phyloP scores from a whole-genome alignment of 257 asterid species.

The Perilla frutescens region DNA sequence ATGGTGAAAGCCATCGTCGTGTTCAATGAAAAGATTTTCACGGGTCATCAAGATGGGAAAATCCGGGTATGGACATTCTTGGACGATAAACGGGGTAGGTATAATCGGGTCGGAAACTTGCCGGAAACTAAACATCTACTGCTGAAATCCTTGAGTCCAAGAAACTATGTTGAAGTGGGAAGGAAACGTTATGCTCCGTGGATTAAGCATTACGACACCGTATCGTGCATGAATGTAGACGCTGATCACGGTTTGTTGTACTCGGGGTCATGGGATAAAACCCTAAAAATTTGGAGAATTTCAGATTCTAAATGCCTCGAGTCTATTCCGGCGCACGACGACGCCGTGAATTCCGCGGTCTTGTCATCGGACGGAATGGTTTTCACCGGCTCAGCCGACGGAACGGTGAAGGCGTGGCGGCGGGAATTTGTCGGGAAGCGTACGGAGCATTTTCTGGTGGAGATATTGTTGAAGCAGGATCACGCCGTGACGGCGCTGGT shows the following conservation, averaged over 20 bases:
- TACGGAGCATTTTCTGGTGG: slow-evolving; percentile 57
- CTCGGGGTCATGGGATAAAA: slow-evolving; percentile 90
- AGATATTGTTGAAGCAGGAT: slow-evolving; percentile 57
- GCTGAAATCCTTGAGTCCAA: slow-evolving; percentile 59
- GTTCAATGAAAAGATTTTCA: slow-evolving; percentile 41
- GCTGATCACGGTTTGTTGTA: slow-evolving; percentile 57
- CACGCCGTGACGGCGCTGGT: slow-evolving; percentile 75
- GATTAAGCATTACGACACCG: slow-evolving; percentile 74
- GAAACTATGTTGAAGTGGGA: slow-evolving; percentile 55
- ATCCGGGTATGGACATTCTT: slow-evolving; percentile 70
- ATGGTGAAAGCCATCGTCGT: slow-evolving; percentile 77
- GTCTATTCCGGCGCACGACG: slow-evolving; percentile 70
- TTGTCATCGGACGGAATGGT: slow-evolving; percentile 61
- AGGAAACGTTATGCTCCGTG: slow-evolving; percentile 60
- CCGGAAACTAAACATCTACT: slow-evolving; percentile 65
- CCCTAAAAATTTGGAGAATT: slow-evolving; percentile 77
- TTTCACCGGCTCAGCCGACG: slow-evolving; percentile 88
- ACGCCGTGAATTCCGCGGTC: slow-evolving; percentile 66
- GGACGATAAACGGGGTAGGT: slow-evolving; percentile 18
- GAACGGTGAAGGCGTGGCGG: slow-evolving; percentile 85
- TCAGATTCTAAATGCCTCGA: slow-evolving; percentile 78
- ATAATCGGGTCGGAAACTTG: slow-evolving; percentile 49
- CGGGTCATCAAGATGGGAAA: slow-evolving; percentile 46
- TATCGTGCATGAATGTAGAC: slow-evolving; percentile 72
- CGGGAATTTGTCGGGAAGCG: slow-evolving; percentile 54